Conservation (phyloP, 2,329 filamentous ascomycete species). For the Onygenales sp. region DNA sequence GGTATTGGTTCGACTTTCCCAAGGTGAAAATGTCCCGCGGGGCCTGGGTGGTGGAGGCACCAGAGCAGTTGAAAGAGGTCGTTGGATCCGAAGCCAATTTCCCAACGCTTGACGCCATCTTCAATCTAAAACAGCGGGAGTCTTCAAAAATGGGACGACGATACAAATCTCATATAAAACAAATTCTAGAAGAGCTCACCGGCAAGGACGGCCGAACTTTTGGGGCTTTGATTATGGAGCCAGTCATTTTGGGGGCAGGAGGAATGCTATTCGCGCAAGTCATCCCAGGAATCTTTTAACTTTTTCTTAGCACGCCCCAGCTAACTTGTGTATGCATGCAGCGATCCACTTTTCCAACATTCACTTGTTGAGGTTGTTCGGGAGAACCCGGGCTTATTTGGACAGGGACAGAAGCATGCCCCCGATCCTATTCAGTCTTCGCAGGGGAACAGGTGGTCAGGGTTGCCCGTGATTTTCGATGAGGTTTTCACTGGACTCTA, state of each 20-base stretch:
- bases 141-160: slow-evolving; percentile 34
- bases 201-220: slow-evolving; percentile 53
- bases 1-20: slow-evolving; percentile 74
- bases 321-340: slow-evolving; percentile 20
- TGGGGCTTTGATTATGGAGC: slow-evolving; percentile 71
- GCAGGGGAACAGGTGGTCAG: slow-evolving; percentile 47
- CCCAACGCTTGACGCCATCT: slow-evolving; percentile 46
- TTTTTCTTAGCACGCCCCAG: neutral
- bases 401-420: slow-evolving; percentile 5
- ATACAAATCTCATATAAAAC: slow-evolving; percentile 53
- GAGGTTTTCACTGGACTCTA: slow-evolving; percentile 84
- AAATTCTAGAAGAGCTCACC: slow-evolving; percentile 44
- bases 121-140: slow-evolving; percentile 47
- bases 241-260: slow-evolving; percentile 69
- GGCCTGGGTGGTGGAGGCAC: slow-evolving; percentile 54
- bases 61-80: slow-evolving; percentile 38
- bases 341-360: slow-evolving; percentile 72
- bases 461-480: slow-evolving; percentile 71
- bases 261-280: slow-evolving; percentile 72
- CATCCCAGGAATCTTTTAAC: neutral
- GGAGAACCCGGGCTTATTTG: slow-evolving; percentile 47
- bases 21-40: slow-evolving; percentile 58
- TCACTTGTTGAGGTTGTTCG: slow-evolving; percentile 60
- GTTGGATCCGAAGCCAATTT: slow-evolving; percentile 40
- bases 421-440: slow-evolving; percentile 9